phyloP scores from a whole-genome alignment of 495 filamentous ascomycete species.

The Talaromyces borbonicus region DNA sequence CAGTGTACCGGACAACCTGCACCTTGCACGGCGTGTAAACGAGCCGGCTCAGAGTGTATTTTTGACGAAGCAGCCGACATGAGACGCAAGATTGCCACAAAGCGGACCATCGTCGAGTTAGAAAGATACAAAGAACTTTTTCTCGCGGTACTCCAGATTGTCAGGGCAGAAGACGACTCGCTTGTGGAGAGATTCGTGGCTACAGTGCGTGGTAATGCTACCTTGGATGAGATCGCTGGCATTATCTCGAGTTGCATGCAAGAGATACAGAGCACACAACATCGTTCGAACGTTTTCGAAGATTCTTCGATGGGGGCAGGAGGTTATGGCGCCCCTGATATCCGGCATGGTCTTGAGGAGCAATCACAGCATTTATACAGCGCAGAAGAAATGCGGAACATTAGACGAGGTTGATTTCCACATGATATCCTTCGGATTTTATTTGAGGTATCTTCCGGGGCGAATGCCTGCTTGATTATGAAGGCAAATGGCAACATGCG shows the following conservation, averaged over 20 bases:
- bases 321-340: no score
- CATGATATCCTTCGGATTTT: no score
- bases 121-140: constrained; percentile 25
- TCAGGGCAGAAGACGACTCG: constrained; percentile 18
- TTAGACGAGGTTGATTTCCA: no score
- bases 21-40: constrained; percentile 31
- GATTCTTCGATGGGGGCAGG: not conserved
- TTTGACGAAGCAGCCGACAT: constrained; percentile 33
- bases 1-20: constrained; percentile 27
- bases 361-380: no score
- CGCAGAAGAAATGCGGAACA: no score
- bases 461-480: no score
- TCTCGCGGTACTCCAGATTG: constrained; percentile 17
- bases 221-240: constrained; percentile 17
- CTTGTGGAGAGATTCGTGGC: constrained; percentile 18
- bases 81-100: constrained; percentile 31
- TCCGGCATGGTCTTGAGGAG: no score
- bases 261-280: not conserved
- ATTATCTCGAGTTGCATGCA: constrained; percentile 14
- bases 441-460: no score
- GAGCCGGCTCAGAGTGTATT: constrained; percentile 21
- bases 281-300: not conserved
- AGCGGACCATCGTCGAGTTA: constrained; percentile 27
- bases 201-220: constrained; percentile 17
- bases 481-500: no score